Evolutionary conservation across 768 basidiomycete genomes (phyloP), one percentile per base, ranked within the genome.

Genomic region (Trametes villosa): DNA sequence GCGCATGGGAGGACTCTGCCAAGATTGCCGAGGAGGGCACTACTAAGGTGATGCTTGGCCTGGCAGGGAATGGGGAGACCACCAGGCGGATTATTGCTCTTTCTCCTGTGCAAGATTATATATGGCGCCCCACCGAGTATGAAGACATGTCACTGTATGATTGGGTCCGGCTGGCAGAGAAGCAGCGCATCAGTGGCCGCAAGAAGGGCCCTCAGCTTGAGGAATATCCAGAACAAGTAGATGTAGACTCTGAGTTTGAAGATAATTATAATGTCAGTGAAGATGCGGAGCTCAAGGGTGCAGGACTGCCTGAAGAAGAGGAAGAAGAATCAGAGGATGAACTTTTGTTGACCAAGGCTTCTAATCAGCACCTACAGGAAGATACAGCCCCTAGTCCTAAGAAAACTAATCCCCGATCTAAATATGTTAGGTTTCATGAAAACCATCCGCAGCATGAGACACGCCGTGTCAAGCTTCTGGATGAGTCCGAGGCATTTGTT

Each of bases 401-500:
- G n/a, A n/a, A n/a, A n/a, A n/a, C n/a, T n/a, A n/a, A n/a, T n/a
- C n/a, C n/a, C n/a, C n/a, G n/a, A n/a, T n/a, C n/a, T n/a, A 44
- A 11, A 31, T 6, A 31, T 24, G 15, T 31, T 9, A 36, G 26
- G n/a, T 42, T n/a, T 36, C 18, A 38, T 22, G 24, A 57, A 36
- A 38, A 40, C 8, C 41, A 53, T 41, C 51, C 30, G 9, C 46
- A 53, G 36, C 15, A 51, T 9, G 18, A 50, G 18, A 50, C 36
- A 12, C 47, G 42, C 36, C 15, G 27, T 15, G 48, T 48, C 15
- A 31, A 20, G 9, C 18, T 58, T 4, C 18, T 50, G 18, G 18
- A 26, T 29, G 38, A 58, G 40, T n/a, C 29, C 24, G 30, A 40
- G 13, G 30, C 46, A 2, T 41, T n/a, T 9, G 59, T 75, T 4